These are phyloP conservation scores for Acacia melanoxylon DNA, from an alignment of 306 rosid genomes.

Conservation along the genomic window DNA sequence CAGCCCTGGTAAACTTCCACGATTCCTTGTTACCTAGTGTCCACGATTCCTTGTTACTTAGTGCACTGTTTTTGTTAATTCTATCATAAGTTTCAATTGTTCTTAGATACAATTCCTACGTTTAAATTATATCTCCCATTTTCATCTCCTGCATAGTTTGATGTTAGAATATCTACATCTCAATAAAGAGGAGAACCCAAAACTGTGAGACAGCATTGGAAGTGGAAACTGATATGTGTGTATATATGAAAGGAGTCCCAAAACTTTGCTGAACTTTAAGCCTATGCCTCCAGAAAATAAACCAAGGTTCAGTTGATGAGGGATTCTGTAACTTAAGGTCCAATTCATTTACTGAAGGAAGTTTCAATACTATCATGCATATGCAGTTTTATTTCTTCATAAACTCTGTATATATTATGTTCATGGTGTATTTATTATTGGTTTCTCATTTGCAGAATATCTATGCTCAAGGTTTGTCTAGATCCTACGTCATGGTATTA, in stretches of 20 bases:
- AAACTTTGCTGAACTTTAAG: neutral
- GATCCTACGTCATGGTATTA: conserved; percentile 44
- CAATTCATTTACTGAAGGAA: neutral
- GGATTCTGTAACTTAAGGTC: neutral
- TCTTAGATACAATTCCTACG: neutral
- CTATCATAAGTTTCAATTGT: neutral
- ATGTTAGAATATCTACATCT: neutral
- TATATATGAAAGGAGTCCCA: neutral
- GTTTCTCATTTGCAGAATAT: conserved; percentile 53
- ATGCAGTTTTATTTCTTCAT: neutral
- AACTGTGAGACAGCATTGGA: neutral
- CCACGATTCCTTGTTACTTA: neutral
- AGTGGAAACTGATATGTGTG: neutral
- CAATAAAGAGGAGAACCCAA: neutral
- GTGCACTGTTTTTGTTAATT: neutral
- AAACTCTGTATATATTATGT: neutral
- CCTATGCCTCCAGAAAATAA: conserved; percentile 5
- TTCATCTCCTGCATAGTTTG: neutral
- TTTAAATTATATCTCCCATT: neutral
- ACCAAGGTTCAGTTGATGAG: neutral
- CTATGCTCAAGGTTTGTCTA: conserved; percentile 42
- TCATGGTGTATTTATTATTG: conserved; percentile 18
- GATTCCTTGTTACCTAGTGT: no score
- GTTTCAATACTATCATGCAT: neutral
- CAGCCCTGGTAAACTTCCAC: neutral